Base-by-base conservation (phyloP, 768 basidiomycete genomes). In the Nidularia sp. region DNA sequence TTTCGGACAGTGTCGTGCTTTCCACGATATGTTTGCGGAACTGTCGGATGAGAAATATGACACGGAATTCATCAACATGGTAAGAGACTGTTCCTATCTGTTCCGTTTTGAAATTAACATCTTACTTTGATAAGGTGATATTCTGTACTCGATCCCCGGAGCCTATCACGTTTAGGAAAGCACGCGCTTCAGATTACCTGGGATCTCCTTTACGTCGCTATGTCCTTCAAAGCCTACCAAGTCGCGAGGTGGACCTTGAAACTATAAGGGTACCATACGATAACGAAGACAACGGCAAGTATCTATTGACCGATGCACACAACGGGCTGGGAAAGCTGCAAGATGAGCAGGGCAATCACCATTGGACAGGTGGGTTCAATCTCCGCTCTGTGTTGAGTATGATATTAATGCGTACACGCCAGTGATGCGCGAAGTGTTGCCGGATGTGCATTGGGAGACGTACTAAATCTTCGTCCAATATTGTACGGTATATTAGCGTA, bases 401-500 rank as follows among this genome's bases (percentile, higher is more conserved):
- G 9, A 39, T 49, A 34, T 52, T 32, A 22, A 41, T 49, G 15
- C 35, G 57, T 46, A 12, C 35, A 43, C 52, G 18, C 18, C 18
- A 88, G 86, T 91, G 34, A 94, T 95, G 90, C 80, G 89, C 52
- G 69, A 83, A 33, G 79, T 90, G n/a, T 60, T 93, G 56, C 81
- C 86, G 0, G 80, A 87, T 53, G 57, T 79, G 9, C 73, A 86
- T 55, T 93, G 90, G 90, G 86, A 90, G 68, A 86, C 84, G 5
- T 92, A 85, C 66, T 93, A 70, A 66, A 39, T 18, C 18, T 18
- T 18, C 36, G 36, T 39, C 36, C 15, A 39, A 39, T 39, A 9
- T 39, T 39, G 36, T 9, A 39, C 36, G 9, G 36, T 9, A 9
- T 15, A 39, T 15, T 39, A 39, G 9, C 36, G 36, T 15, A 15